Percentiles rank a stretch among this genome's conserved stretches.
These are phyloP conservation scores for Amanita rimosa DNA, from an alignment of 768 basidiomycete species.

Conservation along the genomic window DNA sequence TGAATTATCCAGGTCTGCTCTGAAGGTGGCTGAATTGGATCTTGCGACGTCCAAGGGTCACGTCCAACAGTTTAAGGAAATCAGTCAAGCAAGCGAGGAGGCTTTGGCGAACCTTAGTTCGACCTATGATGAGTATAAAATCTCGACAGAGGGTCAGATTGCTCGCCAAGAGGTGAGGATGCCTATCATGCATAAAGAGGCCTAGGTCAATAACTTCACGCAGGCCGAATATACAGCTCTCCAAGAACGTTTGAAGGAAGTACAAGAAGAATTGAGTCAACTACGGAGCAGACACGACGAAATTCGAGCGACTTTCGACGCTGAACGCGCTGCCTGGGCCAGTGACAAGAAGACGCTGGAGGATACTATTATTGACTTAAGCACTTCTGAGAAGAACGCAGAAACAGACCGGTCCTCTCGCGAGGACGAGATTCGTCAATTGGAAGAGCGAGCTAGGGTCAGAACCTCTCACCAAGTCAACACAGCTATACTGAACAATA, in stretches of 20 bases:
- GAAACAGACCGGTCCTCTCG: constrained; percentile 53
- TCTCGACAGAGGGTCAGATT: constrained; percentile 59
- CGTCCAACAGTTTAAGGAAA: constrained; percentile 78
- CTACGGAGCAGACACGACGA: constrained; percentile 40
- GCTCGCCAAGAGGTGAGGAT: constrained; percentile 50
- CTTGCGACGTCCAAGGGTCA: constrained; percentile 59
- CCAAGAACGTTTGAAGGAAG: constrained; percentile 45
- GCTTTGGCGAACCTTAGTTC: constrained; percentile 58
- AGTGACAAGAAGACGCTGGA: constrained; percentile 77
- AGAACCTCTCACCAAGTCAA: not conserved
- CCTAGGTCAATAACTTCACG: not conserved
- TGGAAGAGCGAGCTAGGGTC: constrained; percentile 64
- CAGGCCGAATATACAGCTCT: constrained; percentile 58
- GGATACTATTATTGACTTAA: constrained; percentile 73
- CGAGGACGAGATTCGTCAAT: constrained; percentile 52
- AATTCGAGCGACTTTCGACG: constrained; percentile 54
- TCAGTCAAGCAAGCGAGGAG: constrained; percentile 72
- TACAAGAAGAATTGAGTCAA: constrained; percentile 42
- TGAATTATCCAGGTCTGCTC: constrained; percentile 39
- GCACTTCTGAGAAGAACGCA: constrained; percentile 56
- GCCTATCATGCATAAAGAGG: not conserved
- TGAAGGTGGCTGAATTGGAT: constrained; percentile 74
- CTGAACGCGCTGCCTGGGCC: constrained; percentile 58
- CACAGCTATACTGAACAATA: not conserved
- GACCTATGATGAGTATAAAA: constrained; percentile 75